Evolutionary conservation across 2,329 filamentous ascomycete genomes (phyloP).

Genomic region (Lomentospora prolificans): DNA sequence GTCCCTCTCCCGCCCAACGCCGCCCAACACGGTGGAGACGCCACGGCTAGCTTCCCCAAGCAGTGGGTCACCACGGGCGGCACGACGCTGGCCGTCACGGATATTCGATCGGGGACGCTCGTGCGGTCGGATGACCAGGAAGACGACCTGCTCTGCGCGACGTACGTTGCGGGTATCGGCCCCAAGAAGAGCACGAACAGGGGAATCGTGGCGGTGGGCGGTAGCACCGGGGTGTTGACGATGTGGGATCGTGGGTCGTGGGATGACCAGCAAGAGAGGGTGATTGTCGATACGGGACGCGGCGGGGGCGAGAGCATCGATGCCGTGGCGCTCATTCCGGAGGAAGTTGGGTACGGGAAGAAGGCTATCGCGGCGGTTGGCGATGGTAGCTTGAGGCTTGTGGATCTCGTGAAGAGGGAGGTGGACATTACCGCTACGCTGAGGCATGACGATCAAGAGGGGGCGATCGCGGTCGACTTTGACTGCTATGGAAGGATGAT

Average conservation of each 20-base stretch:
- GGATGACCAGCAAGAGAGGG: constrained; percentile 89
- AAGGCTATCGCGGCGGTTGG: constrained; percentile 72
- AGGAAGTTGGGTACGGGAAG: constrained; percentile 56
- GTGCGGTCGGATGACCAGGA: constrained; percentile 91
- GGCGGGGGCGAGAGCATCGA: constrained; percentile 71
- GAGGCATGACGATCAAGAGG: constrained; percentile 77
- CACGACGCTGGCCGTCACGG: constrained; percentile 81
- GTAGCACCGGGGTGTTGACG: constrained; percentile 71
- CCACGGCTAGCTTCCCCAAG: constrained; percentile 77
- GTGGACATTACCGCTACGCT: constrained; percentile 52
- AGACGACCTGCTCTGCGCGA: constrained; percentile 77
- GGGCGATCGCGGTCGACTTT: constrained; percentile 71
- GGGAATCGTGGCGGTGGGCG: constrained; percentile 69
- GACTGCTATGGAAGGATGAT: constrained; percentile 82
- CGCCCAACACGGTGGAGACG: constrained; percentile 24
- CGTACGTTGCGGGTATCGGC: constrained; percentile 67
- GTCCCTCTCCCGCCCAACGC: constrained; percentile 71
- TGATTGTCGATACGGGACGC: constrained; percentile 54
- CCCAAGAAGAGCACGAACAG: constrained; percentile 49
- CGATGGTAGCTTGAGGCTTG: constrained; percentile 68
- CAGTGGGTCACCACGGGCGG: constrained; percentile 94
- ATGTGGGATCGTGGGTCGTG: constrained; percentile 91
- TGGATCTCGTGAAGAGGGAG: constrained; percentile 65
- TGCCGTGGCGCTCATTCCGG: constrained; percentile 61
- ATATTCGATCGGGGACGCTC: constrained; percentile 76